Conservation (phyloP, 805 yeast genomes). For the Kazachstania martiniae region DNA sequence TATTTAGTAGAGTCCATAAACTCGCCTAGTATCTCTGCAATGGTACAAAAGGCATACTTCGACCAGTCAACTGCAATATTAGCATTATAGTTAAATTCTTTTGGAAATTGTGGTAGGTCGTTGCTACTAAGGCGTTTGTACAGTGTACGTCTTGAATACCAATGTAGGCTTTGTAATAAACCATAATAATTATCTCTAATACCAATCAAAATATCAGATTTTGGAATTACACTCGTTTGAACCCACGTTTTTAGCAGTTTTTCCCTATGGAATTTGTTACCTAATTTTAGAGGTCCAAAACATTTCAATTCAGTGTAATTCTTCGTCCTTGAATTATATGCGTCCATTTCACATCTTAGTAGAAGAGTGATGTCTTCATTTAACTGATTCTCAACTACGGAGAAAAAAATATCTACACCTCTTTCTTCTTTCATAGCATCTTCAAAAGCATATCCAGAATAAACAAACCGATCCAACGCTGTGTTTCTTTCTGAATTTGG, state of each 20-base stretch:
- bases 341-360: conserved; percentile 27
- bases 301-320: conserved; percentile 25
- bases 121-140: conserved; percentile 13
- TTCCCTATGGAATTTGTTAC: conserved; percentile 16
- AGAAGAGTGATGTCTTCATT: conserved; percentile 12
- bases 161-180: conserved; percentile 13
- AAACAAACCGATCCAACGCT: too few species aligned
- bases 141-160: conserved; percentile 14
- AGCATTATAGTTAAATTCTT: conserved; percentile 16
- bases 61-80: conserved; percentile 22
- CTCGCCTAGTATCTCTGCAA: conserved; percentile 8
- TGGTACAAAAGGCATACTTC: conserved; percentile 13
- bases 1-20: conserved; percentile 6
- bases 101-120: conserved; percentile 7
- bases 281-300: conserved; percentile 14
- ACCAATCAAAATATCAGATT: conserved; percentile 24
- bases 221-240: conserved; percentile 21
- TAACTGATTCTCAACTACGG: conserved; percentile 18
- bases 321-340: conserved; percentile 12
- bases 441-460: conserved; percentile 26
- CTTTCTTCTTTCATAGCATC: conserved; percentile 11
- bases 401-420: conserved; percentile 12
- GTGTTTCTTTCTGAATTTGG: too few species aligned
- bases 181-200: conserved; percentile 19
- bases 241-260: conserved; percentile 27